These are phyloP conservation scores for Didymella pomorum DNA, from an alignment of 2,329 filamentous ascomycete species.

Conservation along the genomic window DNA sequence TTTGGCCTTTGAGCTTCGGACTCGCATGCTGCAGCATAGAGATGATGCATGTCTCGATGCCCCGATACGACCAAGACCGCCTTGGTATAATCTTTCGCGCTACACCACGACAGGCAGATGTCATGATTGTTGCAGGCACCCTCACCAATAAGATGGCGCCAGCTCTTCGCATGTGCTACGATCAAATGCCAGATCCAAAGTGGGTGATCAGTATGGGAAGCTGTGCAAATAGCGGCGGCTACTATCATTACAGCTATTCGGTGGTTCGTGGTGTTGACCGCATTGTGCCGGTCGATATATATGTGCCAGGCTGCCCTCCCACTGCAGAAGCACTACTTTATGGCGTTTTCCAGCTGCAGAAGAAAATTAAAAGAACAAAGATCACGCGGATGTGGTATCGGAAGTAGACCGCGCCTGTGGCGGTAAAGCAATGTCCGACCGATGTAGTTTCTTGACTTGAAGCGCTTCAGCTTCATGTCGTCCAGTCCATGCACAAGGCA, in stretches of 20 bases:
- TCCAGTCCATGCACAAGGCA: neutral
- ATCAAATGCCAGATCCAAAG: slow-evolving; percentile 89
- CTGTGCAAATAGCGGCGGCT: slow-evolving; percentile 78
- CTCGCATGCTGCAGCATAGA: slow-evolving; percentile 88
- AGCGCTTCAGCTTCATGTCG: neutral
- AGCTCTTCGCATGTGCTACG: slow-evolving; percentile 85
- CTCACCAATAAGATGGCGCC: slow-evolving; percentile 95
- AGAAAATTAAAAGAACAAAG: slow-evolving; percentile 70
- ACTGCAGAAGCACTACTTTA: slow-evolving; percentile 62
- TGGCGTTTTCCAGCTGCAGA: slow-evolving; percentile 76
- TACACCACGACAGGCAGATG: slow-evolving; percentile 84
- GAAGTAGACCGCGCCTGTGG: slow-evolving; percentile 44
- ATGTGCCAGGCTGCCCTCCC: slow-evolving; percentile 76
- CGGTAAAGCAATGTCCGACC: neutral
- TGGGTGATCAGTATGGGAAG: slow-evolving; percentile 86
- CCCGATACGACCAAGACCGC: slow-evolving; percentile 87
- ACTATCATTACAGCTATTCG: slow-evolving; percentile 84
- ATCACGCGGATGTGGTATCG: slow-evolving; percentile 65
- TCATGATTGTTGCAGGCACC: slow-evolving; percentile 94
- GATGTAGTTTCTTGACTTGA: neutral
- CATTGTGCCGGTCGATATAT: slow-evolving; percentile 79
- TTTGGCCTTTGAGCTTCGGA: slow-evolving; percentile 89
- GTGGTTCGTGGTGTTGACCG: slow-evolving; percentile 78
- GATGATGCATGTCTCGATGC: slow-evolving; percentile 91
- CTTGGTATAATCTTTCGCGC: slow-evolving; percentile 90